These are phyloP conservation scores for Aphanomyces euteiches DNA, from an alignment of 352 stramenopile species.

Conservation along the genomic window DNA sequence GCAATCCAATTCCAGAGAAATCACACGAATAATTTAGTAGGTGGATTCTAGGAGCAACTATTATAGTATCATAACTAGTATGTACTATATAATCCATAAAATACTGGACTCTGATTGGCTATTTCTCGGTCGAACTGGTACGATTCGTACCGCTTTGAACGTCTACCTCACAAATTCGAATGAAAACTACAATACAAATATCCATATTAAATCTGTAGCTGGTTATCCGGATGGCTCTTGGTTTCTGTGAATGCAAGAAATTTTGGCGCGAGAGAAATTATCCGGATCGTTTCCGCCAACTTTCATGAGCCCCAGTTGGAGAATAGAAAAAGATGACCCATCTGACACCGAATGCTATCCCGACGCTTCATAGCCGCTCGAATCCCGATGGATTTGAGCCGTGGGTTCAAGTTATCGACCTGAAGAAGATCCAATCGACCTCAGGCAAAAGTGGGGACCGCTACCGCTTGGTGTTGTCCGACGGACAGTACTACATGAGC, in stretches of 20 bases:
- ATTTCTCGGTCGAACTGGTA: no score
- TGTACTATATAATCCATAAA: no score
- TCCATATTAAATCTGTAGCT: no score
- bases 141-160: no score
- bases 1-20: no score
- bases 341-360: constrained; percentile 77
- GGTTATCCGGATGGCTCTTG: background rate
- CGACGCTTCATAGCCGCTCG: constrained; percentile 84
- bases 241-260: background rate
- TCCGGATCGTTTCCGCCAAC: constrained; percentile 6
- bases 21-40: no score
- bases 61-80: no score
- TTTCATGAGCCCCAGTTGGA: background rate
- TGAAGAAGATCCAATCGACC: constrained; percentile 82
- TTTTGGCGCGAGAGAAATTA: constrained; percentile 20
- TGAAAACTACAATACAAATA: no score
- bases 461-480: constrained; percentile 82
- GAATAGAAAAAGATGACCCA: constrained; percentile 55
- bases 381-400: constrained; percentile 80
- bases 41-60: no score
- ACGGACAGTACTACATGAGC: constrained; percentile 77
- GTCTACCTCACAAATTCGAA: no score
- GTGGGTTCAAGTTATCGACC: constrained; percentile 85
- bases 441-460: constrained; percentile 67
- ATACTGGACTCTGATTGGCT: no score